These are phyloP conservation scores for Phytophthora palmivora DNA, from an alignment of 352 stramenopile species.

Conservation along the genomic window DNA sequence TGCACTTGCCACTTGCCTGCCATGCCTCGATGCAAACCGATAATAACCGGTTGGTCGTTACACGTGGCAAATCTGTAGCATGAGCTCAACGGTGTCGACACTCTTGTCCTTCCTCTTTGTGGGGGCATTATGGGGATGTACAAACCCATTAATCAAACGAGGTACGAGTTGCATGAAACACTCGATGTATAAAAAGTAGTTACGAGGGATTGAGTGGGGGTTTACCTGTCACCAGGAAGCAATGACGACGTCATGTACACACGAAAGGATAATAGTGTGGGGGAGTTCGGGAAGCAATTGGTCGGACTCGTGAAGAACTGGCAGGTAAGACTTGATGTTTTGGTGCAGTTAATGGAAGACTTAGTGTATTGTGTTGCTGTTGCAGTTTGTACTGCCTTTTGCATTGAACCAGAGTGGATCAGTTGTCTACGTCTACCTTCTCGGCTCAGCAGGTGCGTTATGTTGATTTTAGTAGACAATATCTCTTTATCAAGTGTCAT, in stretches of 20 bases:
- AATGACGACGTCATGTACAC: constrained; percentile 57
- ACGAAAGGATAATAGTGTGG: constrained; percentile 63
- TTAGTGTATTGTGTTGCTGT: neutral
- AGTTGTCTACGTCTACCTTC: constrained; percentile 79
- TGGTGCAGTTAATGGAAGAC: neutral
- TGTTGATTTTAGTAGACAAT: neutral
- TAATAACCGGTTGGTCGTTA: constrained; percentile 27
- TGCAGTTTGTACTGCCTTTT: constrained; percentile 86
- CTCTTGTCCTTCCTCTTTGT: constrained; percentile 85
- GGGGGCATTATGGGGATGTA: constrained; percentile 88
- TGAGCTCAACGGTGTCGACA: constrained; percentile 42
- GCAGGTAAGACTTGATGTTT: constrained; percentile 48
- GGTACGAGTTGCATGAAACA: constrained; percentile 29
- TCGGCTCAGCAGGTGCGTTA: constrained; percentile 68
- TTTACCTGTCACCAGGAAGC: constrained; percentile 47
- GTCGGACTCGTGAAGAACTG: constrained; percentile 71
- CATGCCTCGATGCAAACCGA: constrained; percentile 13
- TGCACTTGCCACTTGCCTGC: constrained; percentile 64
- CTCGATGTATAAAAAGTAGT: neutral
- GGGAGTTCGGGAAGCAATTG: constrained; percentile 57
- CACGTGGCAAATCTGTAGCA: constrained; percentile 28
- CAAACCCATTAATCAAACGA: constrained; percentile 86
- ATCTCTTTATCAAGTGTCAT: neutral
- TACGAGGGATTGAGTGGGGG: neutral
- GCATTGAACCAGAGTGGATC: constrained; percentile 86